Evolutionary conservation across 495 filamentous ascomycete species (phyloP), one percentile per base, ranked within the genome.

Genomic region (Beverwykella pulmonaria): DNA sequence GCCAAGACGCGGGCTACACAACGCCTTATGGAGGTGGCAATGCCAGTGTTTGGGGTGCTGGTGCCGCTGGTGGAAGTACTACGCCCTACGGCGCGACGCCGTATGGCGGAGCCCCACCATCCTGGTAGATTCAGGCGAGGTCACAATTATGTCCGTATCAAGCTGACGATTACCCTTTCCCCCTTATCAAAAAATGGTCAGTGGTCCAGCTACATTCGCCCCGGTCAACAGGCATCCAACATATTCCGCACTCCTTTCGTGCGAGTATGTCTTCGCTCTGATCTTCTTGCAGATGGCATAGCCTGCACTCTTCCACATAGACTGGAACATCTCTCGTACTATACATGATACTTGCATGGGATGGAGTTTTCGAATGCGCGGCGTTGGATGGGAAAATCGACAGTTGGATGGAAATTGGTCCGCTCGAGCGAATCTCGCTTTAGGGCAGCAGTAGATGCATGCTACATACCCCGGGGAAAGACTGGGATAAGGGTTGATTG

Each of bases 21-120:
- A 93, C 91, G 17, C 87, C 90, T 7, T 93, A 89, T 72, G 53
- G 39, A n/a, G 84, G 81, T 39, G 82, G 79, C 23, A 86, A 82
- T 14, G 80, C 80, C 48, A 88, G 85, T 70, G 79, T 83, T 4
- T 92, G 89, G 87, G 86, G 86, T 12, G 57, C 57, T 1, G 52
- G 29, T 27, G 78, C 88, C 7, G 93, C 91, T 8, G 89, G 90
- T 0, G 88, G 87, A 74, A 86, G 87, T 10, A 81, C 83, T 46
- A 85, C 82, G 59, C 79, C 81, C 1, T 86, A 84, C 67, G 84
- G 83, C 52, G 59, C 22, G 15, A 48, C 30, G 2, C 59, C 34
- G 26, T 41, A 47, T 15, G 36, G 46, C 44, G 44, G 44, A 10
- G 48, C 9, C 6, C 39, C 8, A n/a, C 39, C 39, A 44, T 29